phyloP scores from a whole-genome alignment of 2,329 filamentous ascomycete genomes.

The Akanthomyces dipterigenus region DNA sequence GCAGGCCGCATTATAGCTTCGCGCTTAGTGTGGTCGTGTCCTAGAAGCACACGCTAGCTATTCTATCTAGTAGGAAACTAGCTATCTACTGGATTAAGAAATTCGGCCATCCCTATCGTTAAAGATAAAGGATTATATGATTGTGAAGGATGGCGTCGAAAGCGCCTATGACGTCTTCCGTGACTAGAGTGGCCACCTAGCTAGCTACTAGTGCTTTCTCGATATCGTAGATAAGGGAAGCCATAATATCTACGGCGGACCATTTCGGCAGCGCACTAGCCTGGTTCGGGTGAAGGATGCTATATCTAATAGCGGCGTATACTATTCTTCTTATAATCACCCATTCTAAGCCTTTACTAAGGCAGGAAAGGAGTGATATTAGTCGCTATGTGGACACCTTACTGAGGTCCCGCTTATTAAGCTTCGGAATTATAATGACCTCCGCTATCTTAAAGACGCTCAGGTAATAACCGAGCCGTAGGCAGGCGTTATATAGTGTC shows the following conservation, averaged over 20 bases:
- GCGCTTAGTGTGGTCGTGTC: neutral
- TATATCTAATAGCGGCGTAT: slow-evolving; percentile 16
- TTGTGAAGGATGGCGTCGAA: slow-evolving; percentile 8
- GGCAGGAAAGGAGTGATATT: slow-evolving; percentile 21
- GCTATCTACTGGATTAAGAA: neutral
- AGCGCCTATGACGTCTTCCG: no score
- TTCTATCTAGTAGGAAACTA: neutral
- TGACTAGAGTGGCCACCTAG: no score
- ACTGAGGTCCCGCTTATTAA: slow-evolving; percentile 16
- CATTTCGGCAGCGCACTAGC: slow-evolving; percentile 19
- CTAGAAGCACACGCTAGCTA: slow-evolving; percentile 3
- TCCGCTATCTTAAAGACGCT: slow-evolving; percentile 17
- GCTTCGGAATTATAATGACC: slow-evolving; percentile 21
- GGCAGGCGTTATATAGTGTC: slow-evolving; percentile 7
- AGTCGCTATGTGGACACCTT: slow-evolving; percentile 17
- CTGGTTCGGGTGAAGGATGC: slow-evolving; percentile 17
- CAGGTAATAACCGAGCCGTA: slow-evolving; percentile 16
- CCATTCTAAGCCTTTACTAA: slow-evolving; percentile 21
- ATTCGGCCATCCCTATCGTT: slow-evolving; percentile 2
- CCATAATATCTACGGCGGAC: slow-evolving; percentile 15
- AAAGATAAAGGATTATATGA: neutral
- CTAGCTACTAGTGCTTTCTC: slow-evolving; percentile 17
- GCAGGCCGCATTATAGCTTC: neutral
- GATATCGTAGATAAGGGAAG: slow-evolving; percentile 17
- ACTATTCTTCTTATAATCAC: slow-evolving; percentile 18